phyloP scores from a whole-genome alignment of 2,329 filamentous ascomycete species.

The Aspergillus puulaauensis region DNA sequence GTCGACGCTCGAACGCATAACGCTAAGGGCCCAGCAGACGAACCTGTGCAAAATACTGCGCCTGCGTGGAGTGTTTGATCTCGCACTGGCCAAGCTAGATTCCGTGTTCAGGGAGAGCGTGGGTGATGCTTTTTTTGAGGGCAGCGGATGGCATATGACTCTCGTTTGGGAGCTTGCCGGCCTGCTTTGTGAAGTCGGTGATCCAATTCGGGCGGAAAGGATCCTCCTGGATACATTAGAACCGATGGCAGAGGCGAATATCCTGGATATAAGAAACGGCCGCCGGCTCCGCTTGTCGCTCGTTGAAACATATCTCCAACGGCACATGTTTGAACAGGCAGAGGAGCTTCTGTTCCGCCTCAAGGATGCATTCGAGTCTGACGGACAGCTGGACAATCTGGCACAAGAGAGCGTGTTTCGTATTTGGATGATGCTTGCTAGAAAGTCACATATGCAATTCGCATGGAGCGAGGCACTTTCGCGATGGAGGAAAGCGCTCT shows the following conservation, averaged over 20 bases:
- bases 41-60: constrained; percentile 1
- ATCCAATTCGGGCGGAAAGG: background rate
- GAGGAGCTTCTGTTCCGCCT: background rate
- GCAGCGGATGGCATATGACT: constrained; percentile 11
- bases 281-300: background rate
- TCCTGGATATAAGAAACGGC: background rate
- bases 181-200: background rate
- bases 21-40: background rate
- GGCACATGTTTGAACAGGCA: background rate
- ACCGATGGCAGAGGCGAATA: background rate
- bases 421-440: constrained; percentile 2
- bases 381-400: background rate
- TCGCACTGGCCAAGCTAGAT: background rate
- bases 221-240: background rate
- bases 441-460: background rate
- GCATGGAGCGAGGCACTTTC: background rate
- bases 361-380: background rate
- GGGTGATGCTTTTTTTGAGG: background rate
- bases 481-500: constrained; percentile 2
- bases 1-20: background rate
- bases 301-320: background rate
- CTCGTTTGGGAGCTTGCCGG: constrained; percentile 12
- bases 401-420: background rate
- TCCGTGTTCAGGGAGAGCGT: background rate
- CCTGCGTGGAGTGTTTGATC: background rate